These are phyloP conservation scores for Penicillium goetzii DNA, from an alignment of 495 filamentous ascomycete species.

Conservation along the genomic window DNA sequence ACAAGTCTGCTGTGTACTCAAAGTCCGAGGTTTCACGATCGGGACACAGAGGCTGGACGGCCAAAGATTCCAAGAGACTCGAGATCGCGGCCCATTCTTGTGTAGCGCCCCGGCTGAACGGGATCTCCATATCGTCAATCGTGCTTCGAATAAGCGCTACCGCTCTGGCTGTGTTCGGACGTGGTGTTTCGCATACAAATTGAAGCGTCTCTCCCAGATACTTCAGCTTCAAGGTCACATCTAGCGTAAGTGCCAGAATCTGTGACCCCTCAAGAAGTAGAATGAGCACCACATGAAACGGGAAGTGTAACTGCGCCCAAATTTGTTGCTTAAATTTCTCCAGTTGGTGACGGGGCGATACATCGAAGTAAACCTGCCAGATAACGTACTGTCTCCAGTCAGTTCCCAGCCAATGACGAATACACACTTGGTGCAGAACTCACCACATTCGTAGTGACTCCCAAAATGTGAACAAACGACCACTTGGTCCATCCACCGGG, in stretches of 20 bases:
- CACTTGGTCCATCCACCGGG: conserved; percentile 53
- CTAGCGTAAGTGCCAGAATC: conserved; percentile 45
- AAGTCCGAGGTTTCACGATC: conserved; percentile 22
- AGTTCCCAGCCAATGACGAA: too few species aligned
- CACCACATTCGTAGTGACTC: conserved; percentile 51
- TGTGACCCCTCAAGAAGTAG: conserved; percentile 63
- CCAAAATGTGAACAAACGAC: conserved; percentile 56
- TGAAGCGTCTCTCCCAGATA: conserved; percentile 45
- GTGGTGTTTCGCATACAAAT: conserved; percentile 47
- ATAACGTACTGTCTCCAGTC: conserved; percentile 57
- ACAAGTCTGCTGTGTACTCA: conserved; percentile 31
- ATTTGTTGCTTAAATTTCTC: conserved; percentile 61
- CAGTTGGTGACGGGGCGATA: conserved; percentile 38
- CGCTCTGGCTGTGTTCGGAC: conserved; percentile 31
- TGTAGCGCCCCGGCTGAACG: conserved; percentile 41
- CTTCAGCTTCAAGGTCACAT: conserved; percentile 44
- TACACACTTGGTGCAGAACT: conserved; percentile 18
- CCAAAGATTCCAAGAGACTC: conserved; percentile 37
- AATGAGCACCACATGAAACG: conserved; percentile 67
- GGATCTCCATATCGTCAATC: conserved; percentile 49
- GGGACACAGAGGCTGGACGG: conserved; percentile 37
- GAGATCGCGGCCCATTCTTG: conserved; percentile 41
- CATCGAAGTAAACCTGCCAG: conserved; percentile 75
- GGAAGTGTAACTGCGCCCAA: conserved; percentile 71
- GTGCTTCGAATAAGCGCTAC: conserved; percentile 42